These are phyloP conservation scores for Gnomoniopsis smithogilvyi DNA, from an alignment of 2,329 filamentous ascomycete species.

Conservation along the genomic window DNA sequence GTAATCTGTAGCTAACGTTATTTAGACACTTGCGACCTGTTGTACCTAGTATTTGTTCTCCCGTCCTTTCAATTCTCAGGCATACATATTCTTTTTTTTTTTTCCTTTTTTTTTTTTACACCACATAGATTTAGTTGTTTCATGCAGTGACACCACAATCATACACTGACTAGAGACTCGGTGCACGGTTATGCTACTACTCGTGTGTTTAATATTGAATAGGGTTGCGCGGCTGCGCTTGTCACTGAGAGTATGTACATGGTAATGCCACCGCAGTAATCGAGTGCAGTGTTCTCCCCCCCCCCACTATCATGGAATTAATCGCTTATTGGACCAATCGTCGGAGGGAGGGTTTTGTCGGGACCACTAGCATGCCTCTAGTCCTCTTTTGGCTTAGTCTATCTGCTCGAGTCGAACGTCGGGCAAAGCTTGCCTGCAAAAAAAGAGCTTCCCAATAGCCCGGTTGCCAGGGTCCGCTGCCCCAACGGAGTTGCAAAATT, in stretches of 20 bases:
- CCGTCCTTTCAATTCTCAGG: no score
- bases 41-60: no score
- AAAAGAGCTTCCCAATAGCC: slow-evolving; percentile 6
- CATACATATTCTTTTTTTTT: no score
- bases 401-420: slow-evolving; percentile 6
- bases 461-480: background rate
- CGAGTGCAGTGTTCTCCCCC: no score
- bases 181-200: no score
- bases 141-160: no score
- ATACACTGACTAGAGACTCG: no score
- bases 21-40: no score
- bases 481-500: slow-evolving; percentile 15
- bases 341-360: slow-evolving; percentile 11
- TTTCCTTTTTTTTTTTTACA: no score
- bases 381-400: background rate
- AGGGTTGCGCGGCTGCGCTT: background rate
- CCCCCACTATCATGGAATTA: background rate
- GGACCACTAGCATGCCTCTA: slow-evolving; percentile 5
- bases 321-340: slow-evolving; percentile 9
- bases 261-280: background rate
- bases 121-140: no score
- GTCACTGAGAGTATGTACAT: background rate
- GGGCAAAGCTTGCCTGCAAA: slow-evolving; percentile 1
- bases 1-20: no score
- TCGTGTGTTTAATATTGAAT: no score